These are phyloP conservation scores for Suhomyces maxii DNA, from an alignment of 1,139 yeast genomes.

Conservation along the genomic window DNA sequence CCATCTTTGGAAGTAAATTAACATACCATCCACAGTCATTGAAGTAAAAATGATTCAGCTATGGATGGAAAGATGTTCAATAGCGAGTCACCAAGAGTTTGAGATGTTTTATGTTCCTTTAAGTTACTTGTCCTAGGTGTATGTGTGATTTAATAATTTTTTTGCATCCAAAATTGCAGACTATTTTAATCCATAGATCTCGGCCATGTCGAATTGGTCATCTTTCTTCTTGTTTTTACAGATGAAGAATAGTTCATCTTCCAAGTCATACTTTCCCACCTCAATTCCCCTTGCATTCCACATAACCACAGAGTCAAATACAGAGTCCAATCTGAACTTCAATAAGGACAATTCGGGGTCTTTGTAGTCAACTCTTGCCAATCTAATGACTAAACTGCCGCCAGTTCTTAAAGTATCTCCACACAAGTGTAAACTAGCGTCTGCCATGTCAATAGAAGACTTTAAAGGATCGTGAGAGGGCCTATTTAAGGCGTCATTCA, in stretches of 20 bases:
- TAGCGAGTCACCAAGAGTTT: too few relatives aligned
- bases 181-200: constrained; percentile 1
- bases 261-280: neutral
- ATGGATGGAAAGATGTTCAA: too few relatives aligned
- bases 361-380: constrained; percentile 55
- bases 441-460: constrained; percentile 67
- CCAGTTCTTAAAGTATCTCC: constrained; percentile 64
- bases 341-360: constrained; percentile 59
- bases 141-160: too few relatives aligned
- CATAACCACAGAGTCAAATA: constrained; percentile 52
- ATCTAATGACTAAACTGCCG: constrained; percentile 75
- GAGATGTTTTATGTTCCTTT: too few relatives aligned
- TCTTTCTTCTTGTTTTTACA: constrained; percentile 50
- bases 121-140: too few relatives aligned
- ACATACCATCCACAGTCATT: too few relatives aligned
- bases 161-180: too few relatives aligned
- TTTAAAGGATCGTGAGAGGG: constrained; percentile 28
- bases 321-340: constrained; percentile 54
- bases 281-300: constrained; percentile 13
- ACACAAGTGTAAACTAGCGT: constrained; percentile 80
- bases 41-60: too few relatives aligned
- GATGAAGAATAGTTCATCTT: constrained; percentile 69
- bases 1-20: too few relatives aligned
- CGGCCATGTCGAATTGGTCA: constrained; percentile 36
- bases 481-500: constrained; percentile 27